Evolutionary conservation across 306 rosid genomes (phyloP).

Genomic region (Biancaea sappan): DNA sequence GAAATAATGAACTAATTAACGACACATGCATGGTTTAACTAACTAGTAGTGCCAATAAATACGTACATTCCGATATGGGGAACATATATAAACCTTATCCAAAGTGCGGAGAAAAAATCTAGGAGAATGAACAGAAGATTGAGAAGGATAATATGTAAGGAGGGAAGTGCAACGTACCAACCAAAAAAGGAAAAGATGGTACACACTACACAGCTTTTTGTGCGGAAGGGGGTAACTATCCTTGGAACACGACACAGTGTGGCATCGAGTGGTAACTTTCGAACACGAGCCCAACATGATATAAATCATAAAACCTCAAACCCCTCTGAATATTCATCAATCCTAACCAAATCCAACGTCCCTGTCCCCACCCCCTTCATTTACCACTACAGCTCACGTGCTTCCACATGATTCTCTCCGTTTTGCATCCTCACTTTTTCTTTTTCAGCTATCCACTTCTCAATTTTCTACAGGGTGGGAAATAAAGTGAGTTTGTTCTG

Average conservation of each 20-base stretch:
- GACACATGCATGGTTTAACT: too few relatives aligned
- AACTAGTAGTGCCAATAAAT: not conserved
- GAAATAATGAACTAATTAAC: not conserved
- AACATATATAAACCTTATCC: slow-evolving; percentile 8
- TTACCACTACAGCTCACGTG: slow-evolving; percentile 52
- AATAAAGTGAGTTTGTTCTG: not conserved
- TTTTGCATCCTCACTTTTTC: slow-evolving; percentile 3
- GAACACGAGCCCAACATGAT: not conserved
- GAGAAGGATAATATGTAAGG: slow-evolving; percentile 17
- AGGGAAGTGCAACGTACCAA: slow-evolving; percentile 26
- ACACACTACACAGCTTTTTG: slow-evolving; percentile 2
- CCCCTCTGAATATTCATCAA: not conserved
- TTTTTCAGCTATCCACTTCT: slow-evolving; percentile 11
- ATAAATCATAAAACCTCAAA: too few relatives aligned
- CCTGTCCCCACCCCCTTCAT: slow-evolving; percentile 25
- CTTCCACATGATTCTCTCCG: slow-evolving; percentile 47
- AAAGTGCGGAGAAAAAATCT: slow-evolving; percentile 33
- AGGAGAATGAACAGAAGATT: not conserved
- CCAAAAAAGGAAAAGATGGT: slow-evolving; percentile 9
- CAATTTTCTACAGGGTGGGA: not conserved
- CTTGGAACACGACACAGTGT: not conserved
- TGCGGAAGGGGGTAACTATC: not conserved
- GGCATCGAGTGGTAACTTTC: slow-evolving; percentile 1
- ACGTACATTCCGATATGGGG: not conserved
- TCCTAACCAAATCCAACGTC: slow-evolving; percentile 23